Base-by-base conservation (phyloP, 148 eudicot species). In the Heliamphora exappendiculata region DNA sequence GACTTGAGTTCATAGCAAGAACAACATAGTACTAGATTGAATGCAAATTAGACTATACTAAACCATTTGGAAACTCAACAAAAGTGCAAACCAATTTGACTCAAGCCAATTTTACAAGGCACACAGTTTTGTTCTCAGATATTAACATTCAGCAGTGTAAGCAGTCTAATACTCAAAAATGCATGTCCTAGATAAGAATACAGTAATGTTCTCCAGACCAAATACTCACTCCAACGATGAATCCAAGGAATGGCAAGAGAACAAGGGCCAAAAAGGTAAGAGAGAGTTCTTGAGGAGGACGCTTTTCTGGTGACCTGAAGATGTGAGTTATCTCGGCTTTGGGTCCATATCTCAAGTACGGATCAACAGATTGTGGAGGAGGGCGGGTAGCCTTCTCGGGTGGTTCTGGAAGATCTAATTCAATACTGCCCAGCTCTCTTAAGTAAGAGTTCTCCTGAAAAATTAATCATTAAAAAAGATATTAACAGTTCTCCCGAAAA, bases 361-460 rank as follows among this genome's bases (percentile, higher is more conserved):
- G 89, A 81, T 91, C 93, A 83, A 88, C 82, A 33, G 98, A 81
- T 74, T 76, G 90, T 37, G 88, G 81, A 78, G 95, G 97, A 80
- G 98, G 91, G 14, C 89, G 97, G 54, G 91, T 74, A 75, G 93
- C 91, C 82, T 90, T 91, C 79, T 94, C 98, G 64, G 98, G 98
- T 77, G 94, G 87, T 64, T 88, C 88, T 31, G 99, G 99, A 37
- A 95, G 88, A 82, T 95, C 99, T 58, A 95, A 83, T 77, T 91
- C 96, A 64, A 95, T 72, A 82, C 83, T 80, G 50, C 99, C 97
- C 78, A 95, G 75, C 50, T 88, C 81, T 79, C 87, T 85, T n/a
- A 82, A 68, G 80, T 89, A 91, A 67, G 99, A 95, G 80, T 94
- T 94, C 79, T 94, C 98, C 98, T 94, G 87, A 24, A 57, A 17